phyloP scores from a whole-genome alignment of 2,329 filamentous ascomycete species.

The Penicillium brevicompactum region DNA sequence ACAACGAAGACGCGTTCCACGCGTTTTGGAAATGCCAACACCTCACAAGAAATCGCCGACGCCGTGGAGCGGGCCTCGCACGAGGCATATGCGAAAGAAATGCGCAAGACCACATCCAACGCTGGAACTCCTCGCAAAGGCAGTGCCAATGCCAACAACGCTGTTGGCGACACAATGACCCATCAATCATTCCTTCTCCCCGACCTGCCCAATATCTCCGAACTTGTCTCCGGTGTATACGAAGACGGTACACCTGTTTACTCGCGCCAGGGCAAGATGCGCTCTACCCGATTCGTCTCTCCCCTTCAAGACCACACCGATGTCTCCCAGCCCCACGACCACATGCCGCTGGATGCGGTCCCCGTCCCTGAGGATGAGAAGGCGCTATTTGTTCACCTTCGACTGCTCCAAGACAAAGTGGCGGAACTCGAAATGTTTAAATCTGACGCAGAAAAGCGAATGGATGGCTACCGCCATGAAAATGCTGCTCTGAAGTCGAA shows the following conservation, averaged over 20 bases:
- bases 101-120: constrained; percentile 28
- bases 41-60: constrained; percentile 43
- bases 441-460: constrained; percentile 50
- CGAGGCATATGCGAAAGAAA: constrained; percentile 36
- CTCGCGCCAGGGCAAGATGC: constrained; percentile 51
- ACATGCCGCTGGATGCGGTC: constrained; percentile 56
- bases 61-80: constrained; percentile 42
- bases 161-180: constrained; percentile 52
- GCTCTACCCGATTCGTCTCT: constrained; percentile 57
- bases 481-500: constrained; percentile 54
- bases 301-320: constrained; percentile 42
- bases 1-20: constrained; percentile 53
- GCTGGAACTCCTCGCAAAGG: constrained; percentile 25
- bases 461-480: constrained; percentile 56
- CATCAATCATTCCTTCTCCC: constrained; percentile 64
- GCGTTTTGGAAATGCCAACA: constrained; percentile 55
- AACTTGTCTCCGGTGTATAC: constrained; percentile 61
- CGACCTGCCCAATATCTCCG: constrained; percentile 62
- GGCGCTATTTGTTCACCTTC: constrained; percentile 62
- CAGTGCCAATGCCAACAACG: constrained; percentile 27
- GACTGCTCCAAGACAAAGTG: constrained; percentile 61
- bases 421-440: constrained; percentile 59
- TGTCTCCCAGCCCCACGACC: constrained; percentile 35
- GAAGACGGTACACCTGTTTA: constrained; percentile 61
- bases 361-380: constrained; percentile 65